Conservation (phyloP, 495 filamentous ascomycete genomes). For the Pseudoneurospora amorphoporcata region DNA sequence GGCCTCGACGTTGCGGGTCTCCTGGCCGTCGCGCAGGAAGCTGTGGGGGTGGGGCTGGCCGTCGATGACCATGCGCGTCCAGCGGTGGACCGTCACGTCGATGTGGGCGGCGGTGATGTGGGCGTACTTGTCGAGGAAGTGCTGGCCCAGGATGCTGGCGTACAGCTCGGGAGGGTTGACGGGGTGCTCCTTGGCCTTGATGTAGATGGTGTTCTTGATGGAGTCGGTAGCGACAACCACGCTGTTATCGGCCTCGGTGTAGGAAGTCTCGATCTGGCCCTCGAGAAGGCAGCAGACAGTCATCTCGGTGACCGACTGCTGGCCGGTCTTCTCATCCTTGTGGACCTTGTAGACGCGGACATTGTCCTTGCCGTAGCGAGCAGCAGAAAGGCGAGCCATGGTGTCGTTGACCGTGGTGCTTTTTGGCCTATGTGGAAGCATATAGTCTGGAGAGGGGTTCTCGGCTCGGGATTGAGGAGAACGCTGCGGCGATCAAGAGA, state of each 20-base stretch:
- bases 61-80: slow-evolving; percentile 81
- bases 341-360: slow-evolving; percentile 94
- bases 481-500: background rate
- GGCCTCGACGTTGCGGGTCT: slow-evolving; percentile 69
- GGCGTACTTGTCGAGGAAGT: slow-evolving; percentile 78
- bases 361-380: slow-evolving; percentile 94
- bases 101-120: slow-evolving; percentile 80
- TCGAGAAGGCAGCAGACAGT: slow-evolving; percentile 84
- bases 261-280: slow-evolving; percentile 86
- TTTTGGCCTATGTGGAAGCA: background rate
- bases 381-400: slow-evolving; percentile 56
- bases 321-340: slow-evolving; percentile 58
- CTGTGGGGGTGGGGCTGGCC: slow-evolving; percentile 93
- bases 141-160: slow-evolving; percentile 67
- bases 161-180: slow-evolving; percentile 92
- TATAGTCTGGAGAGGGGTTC: background rate
- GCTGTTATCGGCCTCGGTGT: slow-evolving; percentile 90
- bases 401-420: slow-evolving; percentile 4
- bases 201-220: slow-evolving; percentile 96
- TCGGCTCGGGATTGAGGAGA: background rate
- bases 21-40: slow-evolving; percentile 80
- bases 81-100: slow-evolving; percentile 74
- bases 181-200: slow-evolving; percentile 85
- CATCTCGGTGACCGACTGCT: slow-evolving; percentile 87
- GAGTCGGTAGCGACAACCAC: slow-evolving; percentile 94